Base-by-base conservation (phyloP, 1,284 basidiomycete species). In the Marasmius fiardii region DNA sequence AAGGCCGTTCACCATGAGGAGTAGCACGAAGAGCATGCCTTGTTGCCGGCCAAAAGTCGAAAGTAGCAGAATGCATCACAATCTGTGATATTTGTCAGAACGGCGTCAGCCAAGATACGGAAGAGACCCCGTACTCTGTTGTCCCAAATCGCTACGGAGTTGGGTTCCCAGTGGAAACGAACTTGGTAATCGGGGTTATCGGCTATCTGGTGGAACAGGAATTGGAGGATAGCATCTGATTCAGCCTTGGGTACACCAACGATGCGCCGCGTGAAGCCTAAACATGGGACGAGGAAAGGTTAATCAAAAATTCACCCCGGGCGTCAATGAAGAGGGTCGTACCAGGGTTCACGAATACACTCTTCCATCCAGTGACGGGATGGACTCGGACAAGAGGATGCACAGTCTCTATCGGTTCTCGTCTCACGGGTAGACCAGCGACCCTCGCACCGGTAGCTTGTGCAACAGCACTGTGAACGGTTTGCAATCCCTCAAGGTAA, bases 311-410 rank as follows among this genome's bases (percentile, higher is more conserved):
- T 31, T 16, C 28, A 39, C 56, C 16, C 41, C 18, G 41, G 52
- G 34, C 28, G 20, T 21, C 43, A 43, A 18, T 18, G 35, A 20
- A 55, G 52, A 20, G n/a, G 24, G 7, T 60, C 73, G 51, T 60
- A 78, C 82, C 81, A 51, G 81, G 84, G 67, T 90, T 90, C 63
- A 89, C 84, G 62, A 81, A 91, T 61, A 92, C 67, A 54, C 80
- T 83, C 78, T 92, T 91, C 86, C 86, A 91, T 8, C 89, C 88
- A 0, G 90, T 92, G 1, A 78, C 81, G n/a, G 89, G 90, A 67
- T 92, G 86, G 16, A 90, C 84, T 28, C 88, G 80, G 52, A 89
- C 83, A 51, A 91, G 68, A 41, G 82, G 86, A 65, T 84, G 86
- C 33, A 82, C 65, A 1, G 83, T 84, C 72, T 93, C 91, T 61